Evolutionary conservation across 164 flowering plant genomes (phyloP).

Genomic region (Umbilicus rupestris): DNA sequence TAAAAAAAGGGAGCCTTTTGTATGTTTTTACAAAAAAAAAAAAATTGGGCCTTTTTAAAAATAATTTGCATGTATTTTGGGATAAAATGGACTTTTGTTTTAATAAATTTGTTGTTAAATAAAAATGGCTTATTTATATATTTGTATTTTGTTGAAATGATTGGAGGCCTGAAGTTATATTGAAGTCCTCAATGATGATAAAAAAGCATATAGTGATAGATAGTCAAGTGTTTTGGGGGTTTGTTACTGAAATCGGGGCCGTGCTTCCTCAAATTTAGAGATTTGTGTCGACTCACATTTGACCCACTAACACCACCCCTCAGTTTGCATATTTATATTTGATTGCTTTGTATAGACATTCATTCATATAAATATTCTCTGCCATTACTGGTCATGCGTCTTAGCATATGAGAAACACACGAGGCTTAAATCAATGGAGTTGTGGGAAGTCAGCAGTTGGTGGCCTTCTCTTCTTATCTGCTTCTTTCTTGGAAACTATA

Average conservation of each 20-base stretch:
- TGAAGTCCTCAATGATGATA: too few species aligned
- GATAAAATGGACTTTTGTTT: too few species aligned
- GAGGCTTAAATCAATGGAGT: neutral
- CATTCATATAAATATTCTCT: neutral
- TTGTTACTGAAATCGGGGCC: neutral
- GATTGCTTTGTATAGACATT: neutral
- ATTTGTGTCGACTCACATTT: neutral
- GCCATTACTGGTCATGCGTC: neutral
- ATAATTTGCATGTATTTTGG: too few species aligned
- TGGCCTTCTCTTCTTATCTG: neutral
- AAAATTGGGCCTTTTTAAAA: too few species aligned
- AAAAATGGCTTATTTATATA: too few species aligned
- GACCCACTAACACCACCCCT: neutral
- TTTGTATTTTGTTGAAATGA: too few species aligned
- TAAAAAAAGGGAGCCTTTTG: too few species aligned
- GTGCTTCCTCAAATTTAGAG: neutral
- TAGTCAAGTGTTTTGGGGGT: neutral
- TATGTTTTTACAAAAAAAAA: too few species aligned
- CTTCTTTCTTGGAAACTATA: neutral
- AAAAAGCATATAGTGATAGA: too few species aligned
- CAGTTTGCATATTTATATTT: neutral
- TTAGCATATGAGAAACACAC: neutral
- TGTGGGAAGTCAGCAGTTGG: constrained; percentile 2
- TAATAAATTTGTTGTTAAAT: too few species aligned
- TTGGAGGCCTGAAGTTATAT: too few species aligned